Percentiles rank a stretch among this genome's conserved stretches.
Conservation (phyloP, 441 rosid species). For the Gossypium lobatum region DNA sequence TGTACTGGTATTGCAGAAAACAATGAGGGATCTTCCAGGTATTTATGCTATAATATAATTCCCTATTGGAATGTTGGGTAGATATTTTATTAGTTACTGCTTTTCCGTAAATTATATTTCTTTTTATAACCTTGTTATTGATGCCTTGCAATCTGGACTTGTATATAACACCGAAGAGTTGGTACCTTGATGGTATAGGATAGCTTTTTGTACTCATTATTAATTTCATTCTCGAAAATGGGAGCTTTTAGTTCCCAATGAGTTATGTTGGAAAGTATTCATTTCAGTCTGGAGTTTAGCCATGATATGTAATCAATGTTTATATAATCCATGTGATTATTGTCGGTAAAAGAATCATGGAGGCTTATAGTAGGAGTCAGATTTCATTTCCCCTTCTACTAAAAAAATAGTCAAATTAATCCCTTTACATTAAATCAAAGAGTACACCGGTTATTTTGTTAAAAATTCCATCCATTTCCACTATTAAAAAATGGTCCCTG, state of each 20-base stretch:
- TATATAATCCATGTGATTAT: not conserved
- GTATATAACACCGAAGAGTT: not conserved
- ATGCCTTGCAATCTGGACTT: not conserved
- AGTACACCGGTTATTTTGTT: too few relatives aligned
- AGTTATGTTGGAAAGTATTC: not conserved
- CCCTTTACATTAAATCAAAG: too few relatives aligned
- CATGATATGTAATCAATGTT: not conserved
- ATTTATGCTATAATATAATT: conserved; percentile 8
- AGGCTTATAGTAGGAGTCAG: too few relatives aligned
- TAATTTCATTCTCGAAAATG: not conserved
- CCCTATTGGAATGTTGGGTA: not conserved
- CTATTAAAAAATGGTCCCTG: too few relatives aligned
- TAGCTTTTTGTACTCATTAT: not conserved
- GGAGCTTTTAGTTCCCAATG: not conserved
- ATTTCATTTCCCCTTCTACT: too few relatives aligned
- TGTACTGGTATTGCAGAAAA: conserved; percentile 62
- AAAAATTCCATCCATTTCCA: too few relatives aligned
- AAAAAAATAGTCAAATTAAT: too few relatives aligned
- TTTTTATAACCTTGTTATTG: not conserved
- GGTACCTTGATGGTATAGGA: not conserved
- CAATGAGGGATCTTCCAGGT: conserved; percentile 79
- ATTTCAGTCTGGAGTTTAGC: not conserved
- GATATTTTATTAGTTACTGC: not conserved
- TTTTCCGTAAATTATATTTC: not conserved
- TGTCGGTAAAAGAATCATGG: too few relatives aligned